Percentiles rank a stretch among this genome's conserved stretches.
Conservation (phyloP, 2,329 filamentous ascomycete genomes). For the Chalara sp. region DNA sequence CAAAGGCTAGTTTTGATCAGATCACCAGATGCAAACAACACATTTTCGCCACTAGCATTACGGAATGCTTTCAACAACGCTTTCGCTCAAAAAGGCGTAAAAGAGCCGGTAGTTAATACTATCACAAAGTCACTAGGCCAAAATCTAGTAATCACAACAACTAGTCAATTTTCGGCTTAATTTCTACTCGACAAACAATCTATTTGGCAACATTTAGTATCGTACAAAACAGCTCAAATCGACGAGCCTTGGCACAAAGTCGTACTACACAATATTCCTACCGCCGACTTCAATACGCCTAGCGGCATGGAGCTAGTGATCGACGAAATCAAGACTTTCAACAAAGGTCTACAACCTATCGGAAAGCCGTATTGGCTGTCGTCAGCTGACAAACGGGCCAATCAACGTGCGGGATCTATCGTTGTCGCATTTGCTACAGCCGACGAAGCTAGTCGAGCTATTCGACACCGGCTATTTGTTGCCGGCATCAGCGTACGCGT, state of each 20-base stretch:
- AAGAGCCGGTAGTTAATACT: background rate
- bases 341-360: constrained; percentile 2
- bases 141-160: background rate
- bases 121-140: background rate
- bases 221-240: background rate
- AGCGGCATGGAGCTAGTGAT: background rate
- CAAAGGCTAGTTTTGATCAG: too few species aligned
- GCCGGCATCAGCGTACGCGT: constrained; percentile 1
- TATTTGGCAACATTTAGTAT: background rate
- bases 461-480: constrained; percentile 1
- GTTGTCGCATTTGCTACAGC: constrained; percentile 3
- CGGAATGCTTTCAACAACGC: background rate
- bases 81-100: background rate
- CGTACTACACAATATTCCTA: background rate
- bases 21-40: too few species aligned
- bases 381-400: background rate
- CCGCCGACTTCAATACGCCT: background rate
- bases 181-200: background rate
- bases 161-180: background rate
- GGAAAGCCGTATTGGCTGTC: background rate
- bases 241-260: background rate
- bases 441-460: constrained; percentile 1
- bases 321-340: constrained; percentile 1
- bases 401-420: background rate
- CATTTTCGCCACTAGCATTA: too few species aligned